Evolutionary conservation across 2,329 filamentous ascomycete species (phyloP), one percentile per base, ranked within the genome.

Genomic region (Penicillium sp.): DNA sequence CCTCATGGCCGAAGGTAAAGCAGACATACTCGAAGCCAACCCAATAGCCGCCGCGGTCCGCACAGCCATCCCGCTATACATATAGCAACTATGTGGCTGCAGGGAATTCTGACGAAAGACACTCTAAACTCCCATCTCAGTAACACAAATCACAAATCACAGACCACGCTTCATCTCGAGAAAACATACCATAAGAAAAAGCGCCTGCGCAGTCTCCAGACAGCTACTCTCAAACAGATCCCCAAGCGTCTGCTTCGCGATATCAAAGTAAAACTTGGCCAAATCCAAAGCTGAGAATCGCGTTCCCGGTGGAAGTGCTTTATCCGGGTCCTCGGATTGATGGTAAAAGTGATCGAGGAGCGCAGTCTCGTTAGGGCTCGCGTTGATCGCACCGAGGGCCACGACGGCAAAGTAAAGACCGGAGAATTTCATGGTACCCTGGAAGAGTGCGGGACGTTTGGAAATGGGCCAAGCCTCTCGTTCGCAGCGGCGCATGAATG

Each of bases 41-140:
- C 40, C 40, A 22, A 42, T 42, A 42, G 40, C 40, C n/a, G 40
- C 40, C n/a, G 40, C 40, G 1, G 40, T 42, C 13, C 40, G 6
- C 19, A 42, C 40, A 42, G 40, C 40, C 40, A 42, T 42, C 7
- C 40, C 40, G 4, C 40, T 42, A 42, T 42, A 42, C 40, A 42
- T 42, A 22, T 42, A 42, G 59, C 73, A 75, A 57, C 69, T 70
- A 63, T 76, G 74, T 10, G 73, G 73, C 30, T 73, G 71, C 25
- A 42, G n/a, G 7, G 40, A 42, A 22, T 42, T 42, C 40, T 42
- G 40, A 42, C 40, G 40, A 11, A 42, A 42, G 1, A 42, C 40
- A 42, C 40, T 42, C 40, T 42, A 19, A 42, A 42, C 19, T 42
- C 8, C 8, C 8, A 11, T 11, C n/a, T 42, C 40, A 42, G 40